These are phyloP conservation scores for Albizia julibrissin DNA, from an alignment of 306 rosid genomes.

Conservation along the genomic window DNA sequence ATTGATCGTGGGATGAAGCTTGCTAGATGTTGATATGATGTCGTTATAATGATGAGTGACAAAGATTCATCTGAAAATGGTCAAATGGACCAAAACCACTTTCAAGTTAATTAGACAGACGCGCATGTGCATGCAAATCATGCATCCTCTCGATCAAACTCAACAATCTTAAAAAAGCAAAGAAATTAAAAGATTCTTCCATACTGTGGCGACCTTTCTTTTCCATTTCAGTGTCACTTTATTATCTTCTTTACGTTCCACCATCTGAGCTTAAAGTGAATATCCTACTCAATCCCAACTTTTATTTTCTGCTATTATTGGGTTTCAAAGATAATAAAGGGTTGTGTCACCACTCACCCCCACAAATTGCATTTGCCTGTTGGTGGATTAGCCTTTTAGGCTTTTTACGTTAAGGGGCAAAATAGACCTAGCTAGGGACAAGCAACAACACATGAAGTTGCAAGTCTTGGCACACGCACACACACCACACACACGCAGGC, in stretches of 20 bases:
- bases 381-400: neutral
- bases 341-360: slow-evolving; percentile 13
- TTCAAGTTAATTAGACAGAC: neutral
- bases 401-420: neutral
- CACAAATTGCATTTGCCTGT: neutral
- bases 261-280: slow-evolving; percentile 17
- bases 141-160: neutral
- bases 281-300: slow-evolving; percentile 26
- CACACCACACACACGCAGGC: neutral
- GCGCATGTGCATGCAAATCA: neutral
- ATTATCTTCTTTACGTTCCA: neutral
- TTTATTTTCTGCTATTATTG: neutral
- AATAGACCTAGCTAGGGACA: neutral
- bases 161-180: neutral
- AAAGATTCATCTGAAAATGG: neutral
- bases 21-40: neutral
- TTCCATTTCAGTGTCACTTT: slow-evolving; percentile 25
- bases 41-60: neutral
- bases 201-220: slow-evolving; percentile 2
- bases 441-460: neutral
- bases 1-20: neutral
- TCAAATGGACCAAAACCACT: neutral
- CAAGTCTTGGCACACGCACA: neutral
- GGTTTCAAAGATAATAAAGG: neutral
- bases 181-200: neutral